Base-by-base conservation (phyloP, 345 rosid species). In the Pistacia integerrima region DNA sequence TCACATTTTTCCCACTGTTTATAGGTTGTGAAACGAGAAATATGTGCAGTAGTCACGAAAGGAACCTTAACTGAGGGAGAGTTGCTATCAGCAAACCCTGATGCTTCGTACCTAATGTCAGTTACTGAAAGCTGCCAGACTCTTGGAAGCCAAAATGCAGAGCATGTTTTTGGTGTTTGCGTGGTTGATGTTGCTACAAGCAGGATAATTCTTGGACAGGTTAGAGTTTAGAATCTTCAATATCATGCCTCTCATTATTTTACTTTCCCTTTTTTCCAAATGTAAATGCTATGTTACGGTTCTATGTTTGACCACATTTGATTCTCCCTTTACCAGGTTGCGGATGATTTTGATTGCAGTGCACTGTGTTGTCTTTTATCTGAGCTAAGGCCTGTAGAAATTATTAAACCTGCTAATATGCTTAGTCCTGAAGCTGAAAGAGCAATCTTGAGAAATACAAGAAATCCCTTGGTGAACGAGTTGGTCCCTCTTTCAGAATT, bases 11-110 rank as follows among this genome's bases (percentile, higher is more conserved):
- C 6, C 77, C 46, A 59, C 30, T 84, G 49, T 75, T 67, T 90
- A 46, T 83, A 96, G 99, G 99, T 96, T 74, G 98, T 96, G 78
- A 96, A 90, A 86, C 99, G 98, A 35, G 99, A 96, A 88, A 76
- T 93, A 79, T 96, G 98, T 91, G 97, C 88, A 13, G 89, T 96
- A 67, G 89, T 93, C 82, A 92, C 97, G 22, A 96, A 86, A 87
- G 98, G 99, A 76, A 96, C 99, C 28, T 80, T 96, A 82, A 89
- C 94, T 59, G 98, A 96, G 80, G 99, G 97, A 70, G 98, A 92
- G 80, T 78, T 93, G 88, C 84, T 91, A 66, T 86, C 90, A 38
- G 85, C 97, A 64, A 90, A 92, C 87, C 97, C 99, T 17, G 94
- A 96, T 76, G 91, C 97, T 79, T 96, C 97, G 75, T 96, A 90